Evolutionary conservation across 2,329 filamentous ascomycete genomes (phyloP), one percentile per base, ranked within the genome.

Genomic region (Talaromyces sp.): DNA sequence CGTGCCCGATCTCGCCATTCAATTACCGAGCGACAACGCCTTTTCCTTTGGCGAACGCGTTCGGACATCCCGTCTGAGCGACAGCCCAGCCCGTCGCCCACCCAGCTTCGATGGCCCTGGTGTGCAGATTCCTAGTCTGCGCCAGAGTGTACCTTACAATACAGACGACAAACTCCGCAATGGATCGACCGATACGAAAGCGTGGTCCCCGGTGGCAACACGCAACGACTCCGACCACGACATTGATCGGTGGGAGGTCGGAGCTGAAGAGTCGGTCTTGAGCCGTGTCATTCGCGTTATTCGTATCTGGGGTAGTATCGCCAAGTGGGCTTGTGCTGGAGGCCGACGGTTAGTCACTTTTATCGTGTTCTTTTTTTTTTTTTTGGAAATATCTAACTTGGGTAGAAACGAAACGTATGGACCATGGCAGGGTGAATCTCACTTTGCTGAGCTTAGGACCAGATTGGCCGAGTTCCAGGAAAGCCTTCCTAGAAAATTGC

Each of bases 41-140:
- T 86, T 86, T 68, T 73, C 79, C 0, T 84, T 83, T 65, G 83
- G 82, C 0, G 79, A 81, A 66, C 80, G 81, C 14, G 82, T 85
- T 12, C 79, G 79, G 12, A 85, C 82, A 3, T 72, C 80, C 8
- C 77, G 81, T 61, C 69, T 84, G 4, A 75, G 74, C 16, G 81
- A 83, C 57, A 75, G 78, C 16, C 69, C 73, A 27, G 71, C 69
- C n/a, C 68, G 74, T 64, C 67, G 73, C 34, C 67, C 76, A 14
- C 69, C 73, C 68, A 73, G 77, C 68, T 71, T 79, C 69, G 69
- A 77, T 68, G 53, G 77, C 64, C 62, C 55, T 61, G 68, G 75
- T 67, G 68, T 77, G 67, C 69, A 80, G 62, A 77, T 78, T 56
- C 76, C 76, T 1, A 76, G 75, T 54, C 71, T 78, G 59, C 74